Evolutionary conservation across 2,329 filamentous ascomycete species (phyloP).

Genomic region (Colletotrichum sp.): DNA sequence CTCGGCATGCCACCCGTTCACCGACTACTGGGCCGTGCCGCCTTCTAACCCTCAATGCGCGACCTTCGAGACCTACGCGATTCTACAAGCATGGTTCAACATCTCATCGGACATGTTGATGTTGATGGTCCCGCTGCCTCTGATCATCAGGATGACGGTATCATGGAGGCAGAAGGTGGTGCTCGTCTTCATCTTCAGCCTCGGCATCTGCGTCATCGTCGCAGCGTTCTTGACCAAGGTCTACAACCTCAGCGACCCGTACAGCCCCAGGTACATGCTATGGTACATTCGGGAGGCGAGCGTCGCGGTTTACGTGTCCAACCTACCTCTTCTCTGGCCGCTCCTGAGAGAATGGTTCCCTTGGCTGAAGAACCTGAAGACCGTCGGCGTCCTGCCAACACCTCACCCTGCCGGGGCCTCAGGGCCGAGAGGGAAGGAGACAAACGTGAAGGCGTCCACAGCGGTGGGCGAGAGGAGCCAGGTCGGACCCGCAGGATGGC

Average conservation of each 20-base stretch:
- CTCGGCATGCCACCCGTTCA: conserved; percentile 48
- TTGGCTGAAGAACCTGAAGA: neutral
- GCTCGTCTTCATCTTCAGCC: conserved; percentile 51
- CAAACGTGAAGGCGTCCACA: neutral
- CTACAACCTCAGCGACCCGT: conserved; percentile 39
- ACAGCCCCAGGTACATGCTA: conserved; percentile 40
- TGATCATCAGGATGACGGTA: conserved; percentile 41
- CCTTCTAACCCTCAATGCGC: conserved; percentile 49
- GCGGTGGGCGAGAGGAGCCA: neutral
- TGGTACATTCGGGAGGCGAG: conserved; percentile 61
- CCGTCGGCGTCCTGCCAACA: neutral
- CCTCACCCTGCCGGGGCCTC: neutral
- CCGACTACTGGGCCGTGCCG: conserved; percentile 52
- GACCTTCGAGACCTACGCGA: conserved; percentile 49
- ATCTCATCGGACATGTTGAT: conserved; percentile 52
- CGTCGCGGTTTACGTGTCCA: conserved; percentile 57
- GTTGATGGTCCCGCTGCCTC: conserved; percentile 50
- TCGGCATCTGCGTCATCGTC: conserved; percentile 53
- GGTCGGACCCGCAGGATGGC: neutral
- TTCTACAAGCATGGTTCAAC: conserved; percentile 53
- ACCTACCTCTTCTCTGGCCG: conserved; percentile 58
- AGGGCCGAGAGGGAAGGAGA: neutral
- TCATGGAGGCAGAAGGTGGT: conserved; percentile 45
- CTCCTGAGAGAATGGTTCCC: conserved; percentile 43
- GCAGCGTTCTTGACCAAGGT: conserved; percentile 48